Evolutionary conservation across 495 filamentous ascomycete genomes (phyloP), one percentile per base, ranked within the genome.

Genomic region (Hypoxylon subgilvum): DNA sequence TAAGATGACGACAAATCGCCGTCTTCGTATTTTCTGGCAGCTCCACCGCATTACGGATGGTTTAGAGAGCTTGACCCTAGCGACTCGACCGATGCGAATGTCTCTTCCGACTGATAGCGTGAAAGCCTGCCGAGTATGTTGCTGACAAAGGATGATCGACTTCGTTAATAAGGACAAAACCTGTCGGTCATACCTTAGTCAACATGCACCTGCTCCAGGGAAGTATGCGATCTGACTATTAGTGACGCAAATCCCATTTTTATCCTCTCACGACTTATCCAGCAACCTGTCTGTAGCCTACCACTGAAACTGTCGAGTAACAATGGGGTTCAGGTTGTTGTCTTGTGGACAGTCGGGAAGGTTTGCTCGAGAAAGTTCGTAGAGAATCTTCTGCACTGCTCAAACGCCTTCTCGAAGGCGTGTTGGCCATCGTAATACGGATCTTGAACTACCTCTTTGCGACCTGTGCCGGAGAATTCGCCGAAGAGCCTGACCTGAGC

Each of bases 361-460:
- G 72, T 73, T 5, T 76, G 67, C 17, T 71, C 70, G 43, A 96
- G 57, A 65, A 96, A 91, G 46, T 87, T 88, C 66, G 81, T 82
- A 21, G 90, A 89, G 68, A 96, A 96, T 48, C 88, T 78, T 28
- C 80, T 74, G 42, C 87, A 84, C 75, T 97, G 94, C 70, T 92
- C 84, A 70, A 88, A 96, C 22, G 92, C 90, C 65, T 82, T 83
- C 57, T 90, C 87, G 66, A 98, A 98, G 4, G 91, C 91, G 52
- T 91, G 81, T 3, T 76, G 78, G 4, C 82, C 91, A 6, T 90
- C 91, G 74, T 97, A 97, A 68, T 98, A 98, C 6, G 94, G 94
- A 67, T 97, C 94, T 56, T 82, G 76, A n/a, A 97, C 86, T 67
- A 94, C 86, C 27, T 87, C 87, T 41, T 76, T 74, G 55, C 78